Percentiles rank a stretch among this genome's conserved stretches.
Conservation (phyloP, 2,329 filamentous ascomycete genomes). For the Penicillium thymicola region DNA sequence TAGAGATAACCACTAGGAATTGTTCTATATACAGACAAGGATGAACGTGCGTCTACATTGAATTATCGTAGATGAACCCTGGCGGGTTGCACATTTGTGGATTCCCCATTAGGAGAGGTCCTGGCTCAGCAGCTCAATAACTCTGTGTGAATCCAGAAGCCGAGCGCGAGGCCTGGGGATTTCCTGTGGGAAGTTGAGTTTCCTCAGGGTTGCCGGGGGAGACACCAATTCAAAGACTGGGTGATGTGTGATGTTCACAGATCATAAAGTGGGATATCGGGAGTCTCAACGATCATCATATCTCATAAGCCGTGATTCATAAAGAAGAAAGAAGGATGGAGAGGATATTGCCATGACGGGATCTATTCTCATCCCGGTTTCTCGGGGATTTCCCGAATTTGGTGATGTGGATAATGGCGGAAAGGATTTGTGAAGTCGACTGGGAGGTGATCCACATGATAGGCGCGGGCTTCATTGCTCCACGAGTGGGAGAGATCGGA, state of each 20-base stretch:
- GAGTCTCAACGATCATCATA: slow-evolving; percentile 7
- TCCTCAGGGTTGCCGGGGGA: background rate
- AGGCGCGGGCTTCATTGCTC: slow-evolving; percentile 30
- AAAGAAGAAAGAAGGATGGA: background rate
- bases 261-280: slow-evolving; percentile 6
- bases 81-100: background rate
- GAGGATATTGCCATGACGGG: background rate
- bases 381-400: slow-evolving; percentile 4
- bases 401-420: slow-evolving; percentile 9
- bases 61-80: background rate
- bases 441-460: slow-evolving; percentile 18
- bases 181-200: background rate
- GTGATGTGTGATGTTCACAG: background rate
- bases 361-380: slow-evolving; percentile 15
- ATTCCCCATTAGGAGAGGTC: background rate
- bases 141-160: background rate
- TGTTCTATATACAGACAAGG: slow-evolving; percentile 4
- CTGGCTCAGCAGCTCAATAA: background rate
- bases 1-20: background rate
- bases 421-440: slow-evolving; percentile 25
- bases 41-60: background rate
- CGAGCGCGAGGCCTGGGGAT: slow-evolving; percentile 1
- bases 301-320: slow-evolving; percentile 22
- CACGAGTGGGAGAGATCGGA: slow-evolving; percentile 30
- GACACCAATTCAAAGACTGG: background rate